Evolutionary conservation across 1,284 basidiomycete species (phyloP).

Genomic region (Trichosporon asahii): DNA sequence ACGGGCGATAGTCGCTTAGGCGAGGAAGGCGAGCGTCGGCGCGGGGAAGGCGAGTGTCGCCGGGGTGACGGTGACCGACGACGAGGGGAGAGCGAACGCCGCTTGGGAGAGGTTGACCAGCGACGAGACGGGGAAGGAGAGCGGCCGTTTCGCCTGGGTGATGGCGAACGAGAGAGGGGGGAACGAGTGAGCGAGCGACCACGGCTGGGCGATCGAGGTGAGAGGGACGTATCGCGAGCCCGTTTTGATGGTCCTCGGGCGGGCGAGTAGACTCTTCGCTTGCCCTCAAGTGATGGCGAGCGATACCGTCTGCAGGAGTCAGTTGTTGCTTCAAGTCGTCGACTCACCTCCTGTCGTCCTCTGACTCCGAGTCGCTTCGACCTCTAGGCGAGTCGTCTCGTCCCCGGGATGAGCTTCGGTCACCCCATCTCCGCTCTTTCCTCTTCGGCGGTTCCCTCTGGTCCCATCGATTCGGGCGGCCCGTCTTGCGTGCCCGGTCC

Average conservation of each 20-base stretch:
- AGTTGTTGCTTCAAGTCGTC: background rate
- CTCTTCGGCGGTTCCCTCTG: background rate
- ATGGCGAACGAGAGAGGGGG: background rate
- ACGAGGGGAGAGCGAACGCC: background rate
- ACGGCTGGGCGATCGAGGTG: background rate
- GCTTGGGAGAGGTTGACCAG: background rate
- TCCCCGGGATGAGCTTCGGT: background rate
- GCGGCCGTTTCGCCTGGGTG: background rate
- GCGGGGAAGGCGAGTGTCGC: background rate
- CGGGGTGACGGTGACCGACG: background rate
- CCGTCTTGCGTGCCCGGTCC: background rate
- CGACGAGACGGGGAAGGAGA: background rate
- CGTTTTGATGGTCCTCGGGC: background rate
- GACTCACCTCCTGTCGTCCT: background rate
- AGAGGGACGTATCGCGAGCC: background rate
- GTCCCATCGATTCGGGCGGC: background rate
- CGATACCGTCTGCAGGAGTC: background rate
- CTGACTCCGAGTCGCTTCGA: slow-evolving; percentile 1
- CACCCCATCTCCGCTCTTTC: background rate
- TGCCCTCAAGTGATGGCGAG: background rate
- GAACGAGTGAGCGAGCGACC: background rate
- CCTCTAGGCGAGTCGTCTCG: background rate
- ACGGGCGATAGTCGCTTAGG: background rate
- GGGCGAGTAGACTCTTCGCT: slow-evolving; percentile 5
- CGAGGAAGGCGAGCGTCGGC: background rate